phyloP scores from a whole-genome alignment of 306 rosid species.

The Vigna unguiculata region DNA sequence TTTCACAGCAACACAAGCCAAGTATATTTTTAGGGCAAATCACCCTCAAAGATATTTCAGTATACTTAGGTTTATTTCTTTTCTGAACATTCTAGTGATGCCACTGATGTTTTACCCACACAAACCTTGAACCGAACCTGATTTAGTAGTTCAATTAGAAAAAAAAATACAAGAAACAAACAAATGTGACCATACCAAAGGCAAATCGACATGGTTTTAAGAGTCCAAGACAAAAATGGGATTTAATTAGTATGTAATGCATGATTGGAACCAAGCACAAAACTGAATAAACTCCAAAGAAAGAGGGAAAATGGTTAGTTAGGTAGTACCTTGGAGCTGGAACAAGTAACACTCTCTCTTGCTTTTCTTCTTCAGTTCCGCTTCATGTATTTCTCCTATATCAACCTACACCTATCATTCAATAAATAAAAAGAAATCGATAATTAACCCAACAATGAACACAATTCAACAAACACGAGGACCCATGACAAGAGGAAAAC shows the following conservation, averaged over 20 bases:
- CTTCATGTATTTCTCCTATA: too few relatives aligned
- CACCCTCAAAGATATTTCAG: slow-evolving; percentile 19
- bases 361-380: too few relatives aligned
- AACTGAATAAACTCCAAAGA: neutral
- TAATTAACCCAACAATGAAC: too few relatives aligned
- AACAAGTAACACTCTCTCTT: too few relatives aligned
- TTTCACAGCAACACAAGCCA: slow-evolving; percentile 10
- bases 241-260: neutral
- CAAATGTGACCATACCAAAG: neutral
- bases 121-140: neutral
- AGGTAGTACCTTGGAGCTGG: too few relatives aligned
- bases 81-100: neutral
- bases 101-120: neutral
- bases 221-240: neutral
- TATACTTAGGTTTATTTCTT: neutral
- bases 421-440: too few relatives aligned
- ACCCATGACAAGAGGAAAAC: too few relatives aligned
- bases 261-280: neutral
- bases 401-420: too few relatives aligned
- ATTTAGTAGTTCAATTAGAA: neutral
- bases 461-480: too few relatives aligned
- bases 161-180: neutral
- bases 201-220: neutral
- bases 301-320: neutral
- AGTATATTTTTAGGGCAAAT: slow-evolving; percentile 49